Evolutionary conservation across 345 rosid species (phyloP), one percentile per base, ranked within the genome.

Genomic region (Combretum micranthum): DNA sequence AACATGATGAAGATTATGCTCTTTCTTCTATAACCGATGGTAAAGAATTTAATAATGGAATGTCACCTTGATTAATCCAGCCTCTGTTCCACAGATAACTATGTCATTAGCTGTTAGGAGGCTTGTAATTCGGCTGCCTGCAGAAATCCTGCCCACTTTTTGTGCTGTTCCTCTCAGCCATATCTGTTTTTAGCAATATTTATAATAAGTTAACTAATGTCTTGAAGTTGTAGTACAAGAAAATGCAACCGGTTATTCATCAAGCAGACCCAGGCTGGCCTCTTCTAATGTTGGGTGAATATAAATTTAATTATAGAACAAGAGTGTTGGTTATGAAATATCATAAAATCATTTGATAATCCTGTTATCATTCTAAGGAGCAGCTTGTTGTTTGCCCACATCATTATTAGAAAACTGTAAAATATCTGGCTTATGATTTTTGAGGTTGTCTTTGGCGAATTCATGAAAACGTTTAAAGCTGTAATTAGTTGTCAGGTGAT

Each of bases 51-150:
- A 57, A 68, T 47, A 42, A 91, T 32, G 10, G 39, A 32, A 7
- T 32, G 0, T 4, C 10, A 32, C 96, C 96, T 88, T 92, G 55
- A 92, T 86, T 4, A 81, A 60, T 57, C 98, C 96, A 0, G 84
- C 76, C 63, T 92, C 95, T 9, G 96, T 92, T 19, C 98, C 98
- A 21, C 98, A 88, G 7, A 88, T 39, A 22, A 92, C 77, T 2
- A 69, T 52, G 57, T 88, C 96, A 47, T 88, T 92, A 32, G 86
- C 96, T 32, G 84, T 81, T 32, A 88, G 80, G 25, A 92, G 80
- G 73, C 95, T 88, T 44, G 95, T 88, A 68, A 92, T 86, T 63
- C 63, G 88, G 79, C 98, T 84, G 52, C 93, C 96, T 55, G 93
- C 87, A 59, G 96, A 84, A 60, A 92, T 57, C 50, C 96, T 86